Percentiles rank a stretch among this genome's conserved stretches.
Evolutionary conservation across 2,329 filamentous ascomycete genomes (phyloP).

Genomic region (Phialophora expanda): DNA sequence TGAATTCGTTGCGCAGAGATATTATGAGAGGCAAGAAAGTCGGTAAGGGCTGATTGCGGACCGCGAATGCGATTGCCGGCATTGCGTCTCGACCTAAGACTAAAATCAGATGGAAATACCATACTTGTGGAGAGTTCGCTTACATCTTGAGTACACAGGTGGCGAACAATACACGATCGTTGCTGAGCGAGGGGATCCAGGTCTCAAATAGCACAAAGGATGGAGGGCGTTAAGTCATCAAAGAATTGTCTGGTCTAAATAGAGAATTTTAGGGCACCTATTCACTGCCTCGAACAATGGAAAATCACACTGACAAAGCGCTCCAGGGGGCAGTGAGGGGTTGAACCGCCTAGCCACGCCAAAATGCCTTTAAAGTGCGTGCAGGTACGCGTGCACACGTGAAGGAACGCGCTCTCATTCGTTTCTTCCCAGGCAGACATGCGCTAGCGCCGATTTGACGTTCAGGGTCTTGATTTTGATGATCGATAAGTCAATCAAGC

Average conservation of each 20-base stretch:
- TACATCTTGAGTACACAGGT: constrained; percentile 1
- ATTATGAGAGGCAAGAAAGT: constrained; percentile 71
- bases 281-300: constrained; percentile 1
- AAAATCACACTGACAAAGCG: background rate
- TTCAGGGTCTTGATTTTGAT: constrained; percentile 1
- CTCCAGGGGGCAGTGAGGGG: constrained; percentile 5
- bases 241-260: background rate
- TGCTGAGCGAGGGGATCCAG: background rate
- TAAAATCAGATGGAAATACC: background rate
- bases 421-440: background rate
- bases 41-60: constrained; percentile 70
- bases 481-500: constrained; percentile 8
- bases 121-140: background rate
- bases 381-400: background rate
- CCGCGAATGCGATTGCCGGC: constrained; percentile 57
- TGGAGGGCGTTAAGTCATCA: background rate
- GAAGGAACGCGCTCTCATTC: background rate
- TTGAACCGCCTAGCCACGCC: background rate
- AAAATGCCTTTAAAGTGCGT: background rate
- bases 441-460: background rate
- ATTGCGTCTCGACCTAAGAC: constrained; percentile 15
- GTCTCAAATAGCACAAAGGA: background rate
- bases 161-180: background rate
- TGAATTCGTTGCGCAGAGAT: constrained; percentile 69
- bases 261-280: background rate